phyloP scores from a whole-genome alignment of 2,329 filamentous ascomycete genomes.

The Chaetomiaceae sp. region DNA sequence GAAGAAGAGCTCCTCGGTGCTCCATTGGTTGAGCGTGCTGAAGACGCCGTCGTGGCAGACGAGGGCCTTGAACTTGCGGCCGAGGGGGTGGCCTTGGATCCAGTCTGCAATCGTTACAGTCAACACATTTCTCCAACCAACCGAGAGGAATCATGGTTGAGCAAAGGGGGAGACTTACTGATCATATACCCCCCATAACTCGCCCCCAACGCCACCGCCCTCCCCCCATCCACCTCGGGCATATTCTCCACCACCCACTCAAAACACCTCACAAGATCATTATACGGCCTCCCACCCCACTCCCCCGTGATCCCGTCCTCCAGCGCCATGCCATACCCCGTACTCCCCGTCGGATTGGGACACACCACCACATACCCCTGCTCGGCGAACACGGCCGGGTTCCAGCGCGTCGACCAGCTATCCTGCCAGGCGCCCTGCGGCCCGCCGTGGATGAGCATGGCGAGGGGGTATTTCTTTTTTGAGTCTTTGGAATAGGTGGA shows the following conservation, averaged over 20 bases:
- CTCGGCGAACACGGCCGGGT: slow-evolving; percentile 79
- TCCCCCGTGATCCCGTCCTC: slow-evolving; percentile 71
- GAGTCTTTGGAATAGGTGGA: slow-evolving; percentile 53
- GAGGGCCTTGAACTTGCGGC: slow-evolving; percentile 79
- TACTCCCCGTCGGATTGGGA: slow-evolving; percentile 79
- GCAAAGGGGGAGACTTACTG: slow-evolving; percentile 40
- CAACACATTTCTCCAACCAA: neutral
- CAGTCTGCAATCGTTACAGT: slow-evolving; percentile 49
- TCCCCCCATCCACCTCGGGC: slow-evolving; percentile 62
- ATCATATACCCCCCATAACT: slow-evolving; percentile 75
- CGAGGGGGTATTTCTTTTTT: slow-evolving; percentile 71
- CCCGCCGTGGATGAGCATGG: slow-evolving; percentile 77
- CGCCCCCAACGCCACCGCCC: slow-evolving; percentile 70
- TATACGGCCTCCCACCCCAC: slow-evolving; percentile 82
- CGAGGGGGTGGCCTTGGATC: slow-evolving; percentile 83
- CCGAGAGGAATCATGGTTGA: neutral
- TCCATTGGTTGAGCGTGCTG: slow-evolving; percentile 61
- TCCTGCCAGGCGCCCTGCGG: slow-evolving; percentile 74
- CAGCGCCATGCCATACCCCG: slow-evolving; percentile 74
- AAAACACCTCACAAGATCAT: slow-evolving; percentile 74
- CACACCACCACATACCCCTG: slow-evolving; percentile 80
- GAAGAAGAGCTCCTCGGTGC: slow-evolving; percentile 67
- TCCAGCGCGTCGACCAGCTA: slow-evolving; percentile 79
- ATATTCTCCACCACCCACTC: slow-evolving; percentile 66
- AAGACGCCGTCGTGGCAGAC: slow-evolving; percentile 88